Base-by-base conservation (phyloP, 2,329 filamentous ascomycete genomes). In the Aspergillus proliferans region DNA sequence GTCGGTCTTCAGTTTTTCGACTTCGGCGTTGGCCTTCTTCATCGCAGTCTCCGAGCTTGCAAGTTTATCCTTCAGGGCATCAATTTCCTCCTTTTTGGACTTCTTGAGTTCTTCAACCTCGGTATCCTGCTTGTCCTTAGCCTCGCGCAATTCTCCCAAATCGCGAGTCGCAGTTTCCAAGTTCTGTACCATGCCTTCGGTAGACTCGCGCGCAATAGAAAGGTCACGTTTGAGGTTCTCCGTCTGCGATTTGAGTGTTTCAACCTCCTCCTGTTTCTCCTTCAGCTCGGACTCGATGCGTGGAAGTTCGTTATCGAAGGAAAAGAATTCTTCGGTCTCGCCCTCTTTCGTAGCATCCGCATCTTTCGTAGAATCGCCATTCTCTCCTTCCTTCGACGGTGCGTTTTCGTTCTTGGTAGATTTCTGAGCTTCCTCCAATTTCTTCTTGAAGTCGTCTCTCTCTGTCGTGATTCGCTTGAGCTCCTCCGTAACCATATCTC, bases 401-500 rank as follows among this genome's bases (percentile, higher is more conserved):
- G 64, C 49, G 6, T 68, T 63, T 28, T 68, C 63, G 6, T 61
- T 9, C 45, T 78, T 79, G 1, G 83, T 73, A 46, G 80, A 79
- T 62, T 84, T 81, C 54, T 89, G 81, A 0, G 79, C 75, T 44
- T 85, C 81, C n/a, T 86, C 82, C 2, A 84, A 73, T 66, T 87
- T 89, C 69, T 85, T 87, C 67, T 89, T 92, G 52, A 87, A 76
- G 14, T 83, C 81, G 52, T 95, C 88, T 51, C 87, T 85, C 63
- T 97, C 91, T 3, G 80, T 79, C 0, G 89, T 86, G 0, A 97
- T 83, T 10, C 89, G 80, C 71, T 94, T 96, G 49, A 96, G 76
- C 69, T 98, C 93, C 42, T 95, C 87, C 81, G 94, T 85, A 3
- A 95, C 84, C 87, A 98, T 94, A 60, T 95, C 88, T 39, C 85